These are phyloP conservation scores for Cryptomeria japonica DNA, from an alignment of 75 land plant genomes.

Conservation along the genomic window DNA sequence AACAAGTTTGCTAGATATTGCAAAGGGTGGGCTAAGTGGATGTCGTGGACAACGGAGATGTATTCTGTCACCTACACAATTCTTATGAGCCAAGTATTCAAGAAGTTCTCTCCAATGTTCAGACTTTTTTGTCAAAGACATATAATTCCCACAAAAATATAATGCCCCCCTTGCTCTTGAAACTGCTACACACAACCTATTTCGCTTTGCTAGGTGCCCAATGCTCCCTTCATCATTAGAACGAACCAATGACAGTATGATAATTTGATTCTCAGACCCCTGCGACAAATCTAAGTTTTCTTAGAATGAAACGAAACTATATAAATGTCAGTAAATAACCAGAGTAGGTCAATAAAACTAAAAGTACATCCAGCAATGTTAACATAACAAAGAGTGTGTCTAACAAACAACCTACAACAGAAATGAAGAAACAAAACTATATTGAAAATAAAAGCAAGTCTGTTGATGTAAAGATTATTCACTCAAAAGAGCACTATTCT, in stretches of 20 bases:
- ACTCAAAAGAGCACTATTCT: not conserved
- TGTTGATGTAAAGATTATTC: not conserved
- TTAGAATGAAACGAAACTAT: not conserved
- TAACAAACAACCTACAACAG: not conserved
- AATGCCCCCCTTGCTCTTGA: constrained; percentile 13
- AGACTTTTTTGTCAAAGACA: constrained; percentile 9
- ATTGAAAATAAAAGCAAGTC: not conserved
- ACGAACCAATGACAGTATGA: constrained; percentile 10
- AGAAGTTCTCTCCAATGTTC: constrained; percentile 12
- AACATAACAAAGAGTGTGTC: not conserved
- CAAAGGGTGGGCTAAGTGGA: constrained; percentile 5
- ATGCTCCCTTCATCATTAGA: constrained; percentile 25
- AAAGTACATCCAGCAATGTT: not conserved
- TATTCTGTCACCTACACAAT: constrained; percentile 13
- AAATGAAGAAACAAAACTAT: not conserved
- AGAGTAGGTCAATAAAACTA: not conserved
- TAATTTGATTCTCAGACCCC: constrained; percentile 12
- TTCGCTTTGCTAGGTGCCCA: constrained; percentile 20
- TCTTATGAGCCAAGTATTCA: not conserved
- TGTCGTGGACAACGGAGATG: constrained; percentile 21
- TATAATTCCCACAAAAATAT: constrained; percentile 17
- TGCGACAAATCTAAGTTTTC: constrained; percentile 3
- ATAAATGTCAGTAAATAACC: not conserved
- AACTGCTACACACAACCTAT: constrained; percentile 34
- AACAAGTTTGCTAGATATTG: constrained; percentile 7